Evolutionary conservation across 805 yeast genomes (phyloP).

Genomic region (Candida mattraensis): DNA sequence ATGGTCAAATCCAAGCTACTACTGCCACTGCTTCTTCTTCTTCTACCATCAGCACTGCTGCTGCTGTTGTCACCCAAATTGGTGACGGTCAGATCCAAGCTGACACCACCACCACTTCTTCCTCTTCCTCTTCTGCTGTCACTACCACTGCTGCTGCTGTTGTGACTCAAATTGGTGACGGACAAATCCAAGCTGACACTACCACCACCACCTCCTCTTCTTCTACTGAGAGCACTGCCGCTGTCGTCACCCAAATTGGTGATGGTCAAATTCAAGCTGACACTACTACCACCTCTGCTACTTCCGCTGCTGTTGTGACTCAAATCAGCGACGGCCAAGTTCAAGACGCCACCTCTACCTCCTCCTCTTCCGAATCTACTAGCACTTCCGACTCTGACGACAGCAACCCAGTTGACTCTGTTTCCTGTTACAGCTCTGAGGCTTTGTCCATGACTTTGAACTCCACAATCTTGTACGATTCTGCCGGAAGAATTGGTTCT

Average conservation of each 20-base stretch:
- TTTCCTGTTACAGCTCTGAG: slow-evolving; percentile 37
- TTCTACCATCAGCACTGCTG: slow-evolving; percentile 35
- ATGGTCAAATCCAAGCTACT: slow-evolving; percentile 55
- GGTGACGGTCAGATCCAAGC: slow-evolving; percentile 64
- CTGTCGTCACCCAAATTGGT: slow-evolving; percentile 31
- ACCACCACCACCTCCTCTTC: slow-evolving; percentile 31
- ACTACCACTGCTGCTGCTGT: slow-evolving; percentile 31
- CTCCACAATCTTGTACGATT: slow-evolving; percentile 43
- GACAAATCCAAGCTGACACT: slow-evolving; percentile 46
- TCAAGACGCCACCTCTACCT: slow-evolving; percentile 26
- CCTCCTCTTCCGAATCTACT: slow-evolving; percentile 25
- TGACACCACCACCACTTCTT: slow-evolving; percentile 30
- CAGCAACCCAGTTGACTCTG: slow-evolving; percentile 30
- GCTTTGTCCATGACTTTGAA: slow-evolving; percentile 46
- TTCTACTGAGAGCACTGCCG: too few species aligned
- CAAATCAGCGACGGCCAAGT: slow-evolving; percentile 35
- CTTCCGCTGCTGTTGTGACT: slow-evolving; percentile 39
- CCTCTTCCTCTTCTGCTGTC: slow-evolving; percentile 24
- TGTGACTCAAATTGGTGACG: slow-evolving; percentile 49
- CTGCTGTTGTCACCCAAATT: slow-evolving; percentile 51
- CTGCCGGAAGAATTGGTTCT: slow-evolving; percentile 53
- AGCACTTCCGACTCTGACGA: slow-evolving; percentile 35
- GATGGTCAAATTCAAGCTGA: slow-evolving; percentile 29
- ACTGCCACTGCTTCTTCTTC: slow-evolving; percentile 40
- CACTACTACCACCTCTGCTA: slow-evolving; percentile 34